These are phyloP conservation scores for Fraxinus paxiana DNA, from an alignment of 305 asterid genomes.

Conservation along the genomic window DNA sequence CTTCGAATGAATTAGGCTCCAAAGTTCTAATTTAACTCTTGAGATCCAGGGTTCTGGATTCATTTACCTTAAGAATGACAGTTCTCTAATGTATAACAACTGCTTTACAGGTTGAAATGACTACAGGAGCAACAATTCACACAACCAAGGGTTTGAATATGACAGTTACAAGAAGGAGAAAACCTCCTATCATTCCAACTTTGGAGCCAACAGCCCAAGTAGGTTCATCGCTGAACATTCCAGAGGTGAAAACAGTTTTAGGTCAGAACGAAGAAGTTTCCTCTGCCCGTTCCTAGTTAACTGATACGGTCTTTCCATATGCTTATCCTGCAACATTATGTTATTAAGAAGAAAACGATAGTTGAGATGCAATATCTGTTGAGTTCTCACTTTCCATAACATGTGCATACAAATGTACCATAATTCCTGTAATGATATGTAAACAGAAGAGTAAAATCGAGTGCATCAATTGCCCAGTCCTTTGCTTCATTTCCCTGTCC, in stretches of 20 bases:
- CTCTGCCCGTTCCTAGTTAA: slow-evolving; percentile 30
- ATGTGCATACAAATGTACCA: background rate
- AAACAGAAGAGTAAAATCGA: background rate
- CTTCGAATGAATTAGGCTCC: background rate
- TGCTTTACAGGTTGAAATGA: slow-evolving; percentile 74
- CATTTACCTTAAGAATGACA: background rate
- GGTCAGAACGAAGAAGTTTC: slow-evolving; percentile 45
- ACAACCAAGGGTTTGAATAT: slow-evolving; percentile 85
- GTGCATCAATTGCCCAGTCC: background rate
- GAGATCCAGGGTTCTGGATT: background rate
- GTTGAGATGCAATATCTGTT: slow-evolving; percentile 4
- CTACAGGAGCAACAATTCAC: slow-evolving; percentile 98
- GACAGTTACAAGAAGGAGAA: slow-evolving; percentile 70
- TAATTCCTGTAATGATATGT: background rate
- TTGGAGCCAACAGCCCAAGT: slow-evolving; percentile 40
- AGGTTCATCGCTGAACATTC: slow-evolving; percentile 37
- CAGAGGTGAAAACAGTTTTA: slow-evolving; percentile 32
- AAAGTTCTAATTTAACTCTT: background rate
- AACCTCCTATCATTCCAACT: slow-evolving; percentile 59
- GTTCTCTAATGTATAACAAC: background rate
- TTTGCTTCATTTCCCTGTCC: background rate
- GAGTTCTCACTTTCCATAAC: background rate
- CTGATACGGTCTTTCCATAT: background rate
- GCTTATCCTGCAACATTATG: background rate
- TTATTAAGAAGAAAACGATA: background rate